A percentile compares a stretch with the other conserved stretches of the same genome.
phyloP scores from a whole-genome alignment of 345 rosid genomes.

The Bretschneidera sinensis region DNA sequence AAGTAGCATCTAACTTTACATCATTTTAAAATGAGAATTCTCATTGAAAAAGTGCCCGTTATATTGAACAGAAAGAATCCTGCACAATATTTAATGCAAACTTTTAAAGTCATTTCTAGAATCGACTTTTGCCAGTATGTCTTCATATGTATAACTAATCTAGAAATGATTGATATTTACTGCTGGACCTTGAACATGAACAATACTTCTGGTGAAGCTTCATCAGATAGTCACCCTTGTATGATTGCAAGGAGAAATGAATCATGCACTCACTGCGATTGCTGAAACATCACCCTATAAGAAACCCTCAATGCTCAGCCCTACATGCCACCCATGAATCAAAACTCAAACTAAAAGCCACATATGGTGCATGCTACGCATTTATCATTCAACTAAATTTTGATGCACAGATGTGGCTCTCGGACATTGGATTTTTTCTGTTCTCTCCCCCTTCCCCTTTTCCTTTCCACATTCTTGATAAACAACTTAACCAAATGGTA shows the following conservation, averaged over 20 bases:
- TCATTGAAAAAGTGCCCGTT: too few species aligned
- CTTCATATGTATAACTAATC: neutral
- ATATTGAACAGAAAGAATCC: too few species aligned
- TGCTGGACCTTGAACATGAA: neutral
- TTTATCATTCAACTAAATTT: neutral
- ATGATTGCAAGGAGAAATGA: neutral
- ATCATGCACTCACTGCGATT: neutral
- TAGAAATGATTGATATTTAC: neutral
- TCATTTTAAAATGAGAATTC: too few species aligned
- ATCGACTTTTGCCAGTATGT: too few species aligned
- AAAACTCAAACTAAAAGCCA: neutral
- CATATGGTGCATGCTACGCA: too few species aligned
- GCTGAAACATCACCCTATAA: neutral
- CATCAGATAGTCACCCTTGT: too few species aligned
- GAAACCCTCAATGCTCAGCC: too few species aligned
- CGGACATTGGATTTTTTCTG: neutral
- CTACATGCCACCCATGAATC: too few species aligned
- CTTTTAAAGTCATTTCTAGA: too few species aligned
- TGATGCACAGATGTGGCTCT: neutral
- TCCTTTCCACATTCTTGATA: neutral
- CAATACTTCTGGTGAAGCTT: too few species aligned
- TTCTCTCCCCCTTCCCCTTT: neutral
- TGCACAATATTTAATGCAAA: too few species aligned
- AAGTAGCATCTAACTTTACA: too few species aligned
- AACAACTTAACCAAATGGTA: slow-evolving; percentile 22